Conservation (phyloP, 148 eudicot genomes). For the Agrostemma githago region DNA sequence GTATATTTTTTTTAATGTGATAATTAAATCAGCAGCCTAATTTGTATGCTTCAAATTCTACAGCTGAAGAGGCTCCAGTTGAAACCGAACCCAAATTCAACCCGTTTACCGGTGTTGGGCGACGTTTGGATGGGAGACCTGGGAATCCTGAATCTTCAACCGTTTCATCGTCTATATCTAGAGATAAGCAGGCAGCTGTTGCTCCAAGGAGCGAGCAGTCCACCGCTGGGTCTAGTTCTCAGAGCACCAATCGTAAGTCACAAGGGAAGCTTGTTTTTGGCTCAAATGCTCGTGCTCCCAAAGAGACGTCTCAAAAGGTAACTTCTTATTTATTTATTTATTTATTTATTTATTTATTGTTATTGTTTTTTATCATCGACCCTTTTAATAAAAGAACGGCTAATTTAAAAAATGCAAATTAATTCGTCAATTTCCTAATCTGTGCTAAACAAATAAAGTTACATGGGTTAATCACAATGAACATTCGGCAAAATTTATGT, state of each 20-base stretch:
- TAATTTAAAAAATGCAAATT: too few species aligned
- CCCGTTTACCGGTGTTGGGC: constrained; percentile 68
- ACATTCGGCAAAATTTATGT: too few species aligned
- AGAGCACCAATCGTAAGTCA: constrained; percentile 50
- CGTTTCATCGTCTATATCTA: constrained; percentile 42
- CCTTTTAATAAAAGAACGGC: too few species aligned
- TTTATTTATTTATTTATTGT: too few species aligned
- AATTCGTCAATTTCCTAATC: too few species aligned
- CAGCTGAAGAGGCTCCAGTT: constrained; percentile 52
- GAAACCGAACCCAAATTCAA: constrained; percentile 76
- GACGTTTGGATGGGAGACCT: constrained; percentile 81
- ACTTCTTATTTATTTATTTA: too few species aligned
- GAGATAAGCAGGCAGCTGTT: constrained; percentile 44
- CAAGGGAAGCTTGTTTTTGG: constrained; percentile 94
- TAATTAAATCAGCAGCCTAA: not conserved
- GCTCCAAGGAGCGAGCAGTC: constrained; percentile 35
- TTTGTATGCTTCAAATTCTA: not conserved
- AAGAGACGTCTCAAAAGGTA: constrained; percentile 51
- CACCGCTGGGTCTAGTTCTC: constrained; percentile 56
- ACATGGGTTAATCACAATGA: too few species aligned
- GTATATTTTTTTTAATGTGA: not conserved
- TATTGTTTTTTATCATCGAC: not conserved
- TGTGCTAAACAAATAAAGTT: too few species aligned
- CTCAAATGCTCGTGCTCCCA: constrained; percentile 44
- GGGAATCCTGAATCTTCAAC: constrained; percentile 43